A percentile compares a stretch with the other conserved stretches of the same genome.
These are phyloP conservation scores for Pelargonium myrrhifolium DNA, from an alignment of 441 rosid genomes.

Conservation along the genomic window DNA sequence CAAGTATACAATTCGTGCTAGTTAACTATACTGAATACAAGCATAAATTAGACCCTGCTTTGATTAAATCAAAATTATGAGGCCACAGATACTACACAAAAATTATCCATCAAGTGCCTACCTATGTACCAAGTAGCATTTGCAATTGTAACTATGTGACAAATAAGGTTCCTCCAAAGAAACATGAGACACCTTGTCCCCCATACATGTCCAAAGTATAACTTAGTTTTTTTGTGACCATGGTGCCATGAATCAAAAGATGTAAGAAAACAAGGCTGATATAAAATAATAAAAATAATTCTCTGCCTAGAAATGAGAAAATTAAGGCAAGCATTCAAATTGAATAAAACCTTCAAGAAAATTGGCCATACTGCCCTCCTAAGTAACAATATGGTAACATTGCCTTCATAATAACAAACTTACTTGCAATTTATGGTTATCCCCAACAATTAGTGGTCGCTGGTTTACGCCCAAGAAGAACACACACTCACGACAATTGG, in stretches of 20 bases:
- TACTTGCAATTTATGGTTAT: conserved; percentile 96
- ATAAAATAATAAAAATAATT: too few relatives aligned
- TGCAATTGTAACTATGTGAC: neutral
- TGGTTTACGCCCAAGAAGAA: conserved; percentile 98
- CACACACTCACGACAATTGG: conserved; percentile 92
- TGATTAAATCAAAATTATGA: neutral
- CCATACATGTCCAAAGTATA: neutral
- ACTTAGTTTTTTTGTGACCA: neutral
- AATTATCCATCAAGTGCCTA: neutral
- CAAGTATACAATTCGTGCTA: neutral
- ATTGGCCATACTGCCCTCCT: too few relatives aligned
- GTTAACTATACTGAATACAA: neutral
- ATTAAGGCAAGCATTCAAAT: neutral
- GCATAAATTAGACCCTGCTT: neutral
- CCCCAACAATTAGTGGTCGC: conserved; percentile 90
- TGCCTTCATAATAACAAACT: conserved; percentile 21
- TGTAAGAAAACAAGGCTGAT: too few relatives aligned
- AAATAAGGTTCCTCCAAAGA: neutral
- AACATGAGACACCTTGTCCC: neutral
- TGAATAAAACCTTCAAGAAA: neutral
- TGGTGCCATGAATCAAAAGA: neutral
- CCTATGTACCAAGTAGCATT: neutral
- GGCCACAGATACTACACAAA: neutral
- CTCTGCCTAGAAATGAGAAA: neutral
- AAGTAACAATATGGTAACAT: neutral